These are phyloP conservation scores for Paecilomyces sp. DNA, from an alignment of 2,329 filamentous ascomycete genomes.

Conservation along the genomic window DNA sequence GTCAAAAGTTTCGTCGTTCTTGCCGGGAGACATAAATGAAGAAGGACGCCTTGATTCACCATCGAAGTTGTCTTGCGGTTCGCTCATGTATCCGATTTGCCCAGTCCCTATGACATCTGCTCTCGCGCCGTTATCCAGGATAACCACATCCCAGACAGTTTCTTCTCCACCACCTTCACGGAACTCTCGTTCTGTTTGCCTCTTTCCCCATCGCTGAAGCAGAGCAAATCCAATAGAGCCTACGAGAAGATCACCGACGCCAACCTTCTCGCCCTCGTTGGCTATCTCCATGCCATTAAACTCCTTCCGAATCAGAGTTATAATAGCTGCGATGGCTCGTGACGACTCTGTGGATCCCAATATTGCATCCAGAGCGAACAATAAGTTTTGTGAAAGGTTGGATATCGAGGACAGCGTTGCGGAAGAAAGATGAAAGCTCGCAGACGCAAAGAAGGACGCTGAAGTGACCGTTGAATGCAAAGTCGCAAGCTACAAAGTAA, in stretches of 20 bases:
- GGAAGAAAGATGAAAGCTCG: constrained; percentile 39
- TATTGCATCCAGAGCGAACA: constrained; percentile 40
- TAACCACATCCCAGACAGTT: constrained; percentile 42
- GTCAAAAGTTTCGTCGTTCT: constrained; percentile 30
- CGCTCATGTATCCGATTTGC: constrained; percentile 21
- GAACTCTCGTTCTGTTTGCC: constrained; percentile 35
- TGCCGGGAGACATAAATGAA: constrained; percentile 39
- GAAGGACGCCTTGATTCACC: constrained; percentile 46
- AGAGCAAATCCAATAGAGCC: constrained; percentile 39
- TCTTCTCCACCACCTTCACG: constrained; percentile 36
- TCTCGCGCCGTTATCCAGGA: constrained; percentile 38
- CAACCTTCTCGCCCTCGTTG: constrained; percentile 28
- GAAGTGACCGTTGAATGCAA: constrained; percentile 40
- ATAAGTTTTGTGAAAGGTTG: constrained; percentile 35
- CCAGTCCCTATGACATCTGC: constrained; percentile 41
- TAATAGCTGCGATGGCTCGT: constrained; percentile 41
- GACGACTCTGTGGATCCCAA: constrained; percentile 44
- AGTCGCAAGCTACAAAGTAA: constrained; percentile 27
- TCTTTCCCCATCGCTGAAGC: constrained; percentile 40
- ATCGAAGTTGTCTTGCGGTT: constrained; percentile 39
- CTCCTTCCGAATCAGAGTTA: constrained; percentile 40
- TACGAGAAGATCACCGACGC: constrained; percentile 36
- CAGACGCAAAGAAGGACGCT: constrained; percentile 40
- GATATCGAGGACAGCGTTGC: constrained; percentile 36
- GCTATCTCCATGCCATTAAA: constrained; percentile 30